A percentile compares a stretch with the other conserved stretches of the same genome.
These are phyloP conservation scores for Paragyromitra xinjiangensis DNA, from an alignment of 495 filamentous ascomycete species.

Conservation along the genomic window DNA sequence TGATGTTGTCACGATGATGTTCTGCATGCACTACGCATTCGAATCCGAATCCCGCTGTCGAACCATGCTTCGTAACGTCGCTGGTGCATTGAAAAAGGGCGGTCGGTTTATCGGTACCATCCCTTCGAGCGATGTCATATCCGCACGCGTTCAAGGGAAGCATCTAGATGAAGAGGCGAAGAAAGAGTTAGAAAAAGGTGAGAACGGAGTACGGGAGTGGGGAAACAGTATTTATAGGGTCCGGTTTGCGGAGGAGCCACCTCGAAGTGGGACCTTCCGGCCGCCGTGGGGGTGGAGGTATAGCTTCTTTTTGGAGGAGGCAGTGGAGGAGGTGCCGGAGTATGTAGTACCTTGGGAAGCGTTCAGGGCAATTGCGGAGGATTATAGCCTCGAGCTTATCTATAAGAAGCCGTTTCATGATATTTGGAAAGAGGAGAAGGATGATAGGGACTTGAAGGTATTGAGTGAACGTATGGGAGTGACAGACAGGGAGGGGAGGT, in stretches of 20 bases:
- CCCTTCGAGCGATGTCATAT: slow-evolving; percentile 89
- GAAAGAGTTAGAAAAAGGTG: slow-evolving; percentile 55
- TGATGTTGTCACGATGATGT: slow-evolving; percentile 98
- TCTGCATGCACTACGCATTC: slow-evolving; percentile 98
- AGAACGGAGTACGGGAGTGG: slow-evolving; percentile 65
- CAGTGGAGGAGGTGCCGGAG: slow-evolving; percentile 94
- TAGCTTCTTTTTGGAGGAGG: slow-evolving; percentile 92
- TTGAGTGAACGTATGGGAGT: slow-evolving; percentile 96
- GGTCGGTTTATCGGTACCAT: slow-evolving; percentile 93
- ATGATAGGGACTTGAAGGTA: slow-evolving; percentile 77
- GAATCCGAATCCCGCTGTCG: slow-evolving; percentile 88
- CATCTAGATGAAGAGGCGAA: slow-evolving; percentile 60
- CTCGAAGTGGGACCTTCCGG: slow-evolving; percentile 75
- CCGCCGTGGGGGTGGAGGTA: slow-evolving; percentile 98
- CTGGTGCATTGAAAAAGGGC: slow-evolving; percentile 87
- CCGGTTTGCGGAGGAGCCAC: slow-evolving; percentile 74
- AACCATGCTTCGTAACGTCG: slow-evolving; percentile 91
- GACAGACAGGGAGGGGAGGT: slow-evolving; percentile 65
- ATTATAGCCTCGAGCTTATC: slow-evolving; percentile 93
- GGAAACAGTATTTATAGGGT: slow-evolving; percentile 92
- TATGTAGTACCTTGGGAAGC: slow-evolving; percentile 99
- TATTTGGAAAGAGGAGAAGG: slow-evolving; percentile 88
- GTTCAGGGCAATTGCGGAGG: slow-evolving; percentile 90
- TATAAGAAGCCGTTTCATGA: slow-evolving; percentile 90
- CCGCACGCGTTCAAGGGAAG: slow-evolving; percentile 65